Percentiles rank a stretch among this genome's conserved stretches.
phyloP scores from a whole-genome alignment of 371 early-diverging fungal species.

The Syncephalastrum sp. region DNA sequence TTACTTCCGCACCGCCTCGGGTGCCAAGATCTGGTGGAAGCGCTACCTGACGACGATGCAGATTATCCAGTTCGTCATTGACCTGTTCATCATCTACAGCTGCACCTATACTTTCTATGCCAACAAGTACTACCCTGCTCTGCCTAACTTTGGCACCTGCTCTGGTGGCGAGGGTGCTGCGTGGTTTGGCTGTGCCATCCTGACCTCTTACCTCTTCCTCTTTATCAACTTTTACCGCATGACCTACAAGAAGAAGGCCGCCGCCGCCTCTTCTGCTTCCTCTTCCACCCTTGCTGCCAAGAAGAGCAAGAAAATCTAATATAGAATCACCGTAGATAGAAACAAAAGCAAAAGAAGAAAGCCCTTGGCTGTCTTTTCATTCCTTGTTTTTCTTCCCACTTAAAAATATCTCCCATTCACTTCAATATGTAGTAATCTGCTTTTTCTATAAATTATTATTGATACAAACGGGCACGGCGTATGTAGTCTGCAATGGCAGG shows the following conservation, averaged over 20 bases:
- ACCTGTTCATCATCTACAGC: slow-evolving; percentile 76
- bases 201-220: slow-evolving; percentile 81
- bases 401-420: neutral
- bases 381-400: slow-evolving; percentile 1
- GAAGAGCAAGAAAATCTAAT: slow-evolving; percentile 19
- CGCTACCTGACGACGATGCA: slow-evolving; percentile 87
- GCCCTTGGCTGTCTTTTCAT: neutral
- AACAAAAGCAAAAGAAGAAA: neutral
- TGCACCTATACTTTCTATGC: slow-evolving; percentile 82
- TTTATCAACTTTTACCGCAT: slow-evolving; percentile 88
- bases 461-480: slow-evolving; percentile 2
- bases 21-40: slow-evolving; percentile 91
- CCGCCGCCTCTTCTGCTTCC: slow-evolving; percentile 8
- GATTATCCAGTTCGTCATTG: slow-evolving; percentile 88
- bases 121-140: slow-evolving; percentile 62
- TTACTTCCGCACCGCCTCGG: slow-evolving; percentile 86
- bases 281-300: slow-evolving; percentile 1
- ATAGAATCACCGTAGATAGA: slow-evolving; percentile 13
- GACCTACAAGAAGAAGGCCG: slow-evolving; percentile 49
- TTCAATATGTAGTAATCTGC: slow-evolving; percentile 2
- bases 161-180: slow-evolving; percentile 81
- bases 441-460: slow-evolving; percentile 7
- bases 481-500: slow-evolving; percentile 10
- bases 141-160: slow-evolving; percentile 77
- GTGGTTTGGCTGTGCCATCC: slow-evolving; percentile 75